These are phyloP conservation scores for Sporothrix mexicana DNA, from an alignment of 2,329 filamentous ascomycete species.

Conservation along the genomic window DNA sequence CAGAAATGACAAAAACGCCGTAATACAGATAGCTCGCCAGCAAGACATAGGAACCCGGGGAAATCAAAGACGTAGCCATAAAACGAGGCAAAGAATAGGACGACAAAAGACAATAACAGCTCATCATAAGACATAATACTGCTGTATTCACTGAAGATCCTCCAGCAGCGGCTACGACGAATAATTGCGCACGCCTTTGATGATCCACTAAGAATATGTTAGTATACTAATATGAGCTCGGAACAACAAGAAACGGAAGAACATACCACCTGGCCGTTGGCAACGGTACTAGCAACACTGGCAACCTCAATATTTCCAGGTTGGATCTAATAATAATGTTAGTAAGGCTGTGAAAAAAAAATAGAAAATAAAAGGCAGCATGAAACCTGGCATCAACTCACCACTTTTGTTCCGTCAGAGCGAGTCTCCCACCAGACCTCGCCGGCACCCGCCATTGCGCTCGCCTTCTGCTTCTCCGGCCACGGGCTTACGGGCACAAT, in stretches of 20 bases:
- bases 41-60: not conserved
- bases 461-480: slow-evolving; percentile 68
- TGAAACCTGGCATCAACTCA: slow-evolving; percentile 50
- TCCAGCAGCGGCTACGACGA: slow-evolving; percentile 26
- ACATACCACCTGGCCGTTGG: slow-evolving; percentile 81
- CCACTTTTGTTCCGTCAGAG: slow-evolving; percentile 68
- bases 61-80: not conserved
- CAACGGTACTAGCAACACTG: slow-evolving; percentile 73
- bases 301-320: slow-evolving; percentile 81
- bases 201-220: too few relatives aligned
- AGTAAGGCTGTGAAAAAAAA: slow-evolving; percentile 4
- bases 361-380: not conserved
- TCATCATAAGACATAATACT: not conserved
- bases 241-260: not conserved
- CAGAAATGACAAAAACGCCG: not conserved
- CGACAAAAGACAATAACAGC: not conserved
- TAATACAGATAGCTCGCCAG: slow-evolving; percentile 5
- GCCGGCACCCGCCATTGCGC: slow-evolving; percentile 67
- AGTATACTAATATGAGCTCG: too few relatives aligned
- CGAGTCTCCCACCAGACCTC: slow-evolving; percentile 81
- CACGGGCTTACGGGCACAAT: slow-evolving; percentile 78
- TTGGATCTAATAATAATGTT: slow-evolving; percentile 67
- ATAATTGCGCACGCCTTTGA: slow-evolving; percentile 60
- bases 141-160: not conserved
- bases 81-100: not conserved